phyloP scores from a whole-genome alignment of 805 yeast species.

The Nematodospora valgi region DNA sequence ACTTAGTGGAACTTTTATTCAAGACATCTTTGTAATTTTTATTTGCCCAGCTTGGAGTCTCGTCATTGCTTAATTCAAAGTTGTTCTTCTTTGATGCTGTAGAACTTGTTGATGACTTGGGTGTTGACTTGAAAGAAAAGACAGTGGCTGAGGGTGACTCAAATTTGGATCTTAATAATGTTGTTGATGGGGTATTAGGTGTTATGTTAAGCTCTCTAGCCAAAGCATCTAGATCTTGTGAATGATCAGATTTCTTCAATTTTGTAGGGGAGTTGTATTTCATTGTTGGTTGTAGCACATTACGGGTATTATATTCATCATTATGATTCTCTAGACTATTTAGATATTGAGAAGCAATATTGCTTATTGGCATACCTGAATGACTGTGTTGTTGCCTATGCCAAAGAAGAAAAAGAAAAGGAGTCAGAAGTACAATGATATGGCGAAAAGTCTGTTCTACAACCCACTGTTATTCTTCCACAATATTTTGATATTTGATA shows the following conservation, averaged over 20 bases:
- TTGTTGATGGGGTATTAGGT: slow-evolving; percentile 12
- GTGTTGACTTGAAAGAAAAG: slow-evolving; percentile 36
- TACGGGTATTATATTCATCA: slow-evolving; percentile 5
- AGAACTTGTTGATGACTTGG: slow-evolving; percentile 18
- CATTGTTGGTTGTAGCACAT: slow-evolving; percentile 27
- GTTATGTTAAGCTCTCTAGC: slow-evolving; percentile 35
- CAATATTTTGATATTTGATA: no score
- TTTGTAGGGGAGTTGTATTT: slow-evolving; percentile 20
- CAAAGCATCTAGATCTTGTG: slow-evolving; percentile 33
- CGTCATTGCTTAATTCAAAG: slow-evolving; percentile 8
- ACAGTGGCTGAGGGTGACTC: slow-evolving; percentile 43
- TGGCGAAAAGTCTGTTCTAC: no score
- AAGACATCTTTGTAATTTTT: slow-evolving; percentile 17
- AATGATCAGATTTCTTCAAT: slow-evolving; percentile 8
- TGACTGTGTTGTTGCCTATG: no score
- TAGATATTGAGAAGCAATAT: slow-evolving; percentile 34
- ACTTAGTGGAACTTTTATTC: slow-evolving; percentile 13
- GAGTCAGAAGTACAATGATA: no score
- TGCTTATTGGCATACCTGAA: slow-evolving; percentile 12
- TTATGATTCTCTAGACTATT: slow-evolving; percentile 27
- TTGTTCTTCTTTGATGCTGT: slow-evolving; percentile 7
- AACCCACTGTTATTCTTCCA: no score
- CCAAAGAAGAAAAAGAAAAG: no score
- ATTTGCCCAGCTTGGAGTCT: slow-evolving; percentile 21
- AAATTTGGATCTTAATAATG: slow-evolving; percentile 28